Percentiles rank a stretch among this genome's conserved stretches.
Conservation (phyloP, 2,329 filamentous ascomycete genomes). For the Tolypocladium cylindrosporum region DNA sequence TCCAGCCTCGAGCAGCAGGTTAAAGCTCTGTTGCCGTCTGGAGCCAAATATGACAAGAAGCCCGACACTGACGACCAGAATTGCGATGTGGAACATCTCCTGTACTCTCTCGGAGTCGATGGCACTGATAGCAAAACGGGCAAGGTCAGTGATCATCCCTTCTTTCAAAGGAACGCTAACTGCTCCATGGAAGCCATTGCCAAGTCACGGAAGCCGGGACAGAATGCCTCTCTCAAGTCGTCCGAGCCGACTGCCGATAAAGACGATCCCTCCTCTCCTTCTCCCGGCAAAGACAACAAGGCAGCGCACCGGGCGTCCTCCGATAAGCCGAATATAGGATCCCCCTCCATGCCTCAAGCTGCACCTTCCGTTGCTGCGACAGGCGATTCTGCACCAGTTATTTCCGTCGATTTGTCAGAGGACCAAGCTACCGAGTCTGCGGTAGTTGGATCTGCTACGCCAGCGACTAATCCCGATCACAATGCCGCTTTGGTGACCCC, state of each 20-base stretch:
- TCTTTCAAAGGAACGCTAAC: constrained; percentile 14
- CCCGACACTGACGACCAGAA: constrained; percentile 1
- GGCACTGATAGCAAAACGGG: constrained; percentile 4
- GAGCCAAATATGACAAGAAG: constrained; percentile 1
- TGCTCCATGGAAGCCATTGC: constrained; percentile 13
- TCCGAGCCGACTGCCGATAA: not conserved
- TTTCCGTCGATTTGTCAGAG: not conserved
- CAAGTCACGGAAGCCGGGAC: constrained; percentile 1
- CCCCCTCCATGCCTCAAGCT: not conserved
- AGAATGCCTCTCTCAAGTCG: not conserved
- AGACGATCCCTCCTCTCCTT: not conserved
- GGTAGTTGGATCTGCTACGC: not conserved
- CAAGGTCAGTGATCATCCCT: constrained; percentile 13
- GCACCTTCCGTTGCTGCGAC: not conserved
- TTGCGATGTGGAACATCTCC: constrained; percentile 7
- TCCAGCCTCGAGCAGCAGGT: constrained; percentile 17
- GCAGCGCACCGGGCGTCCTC: no score
- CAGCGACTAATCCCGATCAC: not conserved
- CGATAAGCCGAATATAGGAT: no score
- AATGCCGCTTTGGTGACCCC: not conserved
- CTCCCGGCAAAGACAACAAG: no score
- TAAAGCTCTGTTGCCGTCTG: constrained; percentile 11
- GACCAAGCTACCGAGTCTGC: not conserved
- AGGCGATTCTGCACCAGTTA: not conserved
- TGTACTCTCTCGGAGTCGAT: constrained; percentile 6